These are phyloP conservation scores for Neckera pumila DNA, from an alignment of 225 moss, liverwort and hornwort species.

Conservation along the genomic window DNA sequence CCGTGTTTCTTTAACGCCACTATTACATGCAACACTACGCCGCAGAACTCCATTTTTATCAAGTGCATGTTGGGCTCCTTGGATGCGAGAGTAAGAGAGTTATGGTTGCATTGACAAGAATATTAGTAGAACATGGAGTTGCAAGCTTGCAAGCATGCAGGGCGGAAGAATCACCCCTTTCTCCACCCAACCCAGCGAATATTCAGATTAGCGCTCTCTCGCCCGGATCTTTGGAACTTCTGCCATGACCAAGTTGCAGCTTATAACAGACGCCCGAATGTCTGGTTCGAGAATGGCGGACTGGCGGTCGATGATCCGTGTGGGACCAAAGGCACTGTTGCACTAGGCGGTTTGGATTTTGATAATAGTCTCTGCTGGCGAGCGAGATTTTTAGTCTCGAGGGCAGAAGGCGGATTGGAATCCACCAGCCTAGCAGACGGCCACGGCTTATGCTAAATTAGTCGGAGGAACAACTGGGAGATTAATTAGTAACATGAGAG, in stretches of 20 bases:
- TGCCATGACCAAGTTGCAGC: not conserved
- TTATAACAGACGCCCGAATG: not conserved
- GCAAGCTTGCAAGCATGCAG: not conserved
- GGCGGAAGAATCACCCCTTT: not conserved
- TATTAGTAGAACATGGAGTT: not conserved
- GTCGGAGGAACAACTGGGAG: not conserved
- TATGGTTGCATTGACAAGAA: not conserved
- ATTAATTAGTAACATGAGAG: not conserved
- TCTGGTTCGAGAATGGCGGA: not conserved
- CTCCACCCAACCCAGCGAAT: not conserved
- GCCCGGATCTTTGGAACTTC: not conserved
- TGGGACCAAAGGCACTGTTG: not conserved
- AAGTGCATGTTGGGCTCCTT: not conserved
- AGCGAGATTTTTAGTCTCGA: not conserved
- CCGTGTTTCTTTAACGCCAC: not conserved
- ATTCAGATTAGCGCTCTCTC: not conserved
- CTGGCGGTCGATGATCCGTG: not conserved
- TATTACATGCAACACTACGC: no score
- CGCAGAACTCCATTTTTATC: no score
- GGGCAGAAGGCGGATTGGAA: not conserved
- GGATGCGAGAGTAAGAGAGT: not conserved
- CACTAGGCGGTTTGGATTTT: no score
- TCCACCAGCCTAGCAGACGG: not conserved
- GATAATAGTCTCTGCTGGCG: no score
- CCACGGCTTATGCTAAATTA: not conserved